Evolutionary conservation across 192 early-diverging fungal species (phyloP), one percentile per base, ranked within the genome.

Genomic region (Entomortierella lignicola): DNA sequence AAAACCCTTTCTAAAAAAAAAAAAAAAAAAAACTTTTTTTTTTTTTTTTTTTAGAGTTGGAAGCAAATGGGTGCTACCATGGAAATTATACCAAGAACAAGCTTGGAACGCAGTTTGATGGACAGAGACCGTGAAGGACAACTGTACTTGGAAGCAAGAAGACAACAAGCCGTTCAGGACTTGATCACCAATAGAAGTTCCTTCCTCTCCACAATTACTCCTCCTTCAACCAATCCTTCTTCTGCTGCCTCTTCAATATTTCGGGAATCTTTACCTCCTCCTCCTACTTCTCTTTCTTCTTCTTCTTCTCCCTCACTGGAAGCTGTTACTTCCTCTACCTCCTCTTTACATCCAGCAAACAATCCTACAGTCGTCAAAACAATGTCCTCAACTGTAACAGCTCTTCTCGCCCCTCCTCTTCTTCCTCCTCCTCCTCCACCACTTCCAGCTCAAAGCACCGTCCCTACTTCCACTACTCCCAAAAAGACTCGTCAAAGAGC

Each of bases 181-280:
- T 26, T 79, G 23, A 62, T 77, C 17, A 52, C 41, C 31, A 60
- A 77, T 79, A 64, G 75, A 79, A 50, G 54, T 8, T 79, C 75
- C 32, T 66, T 79, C 75, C 75, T 79, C 75, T 79, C 75, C 39
- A 79, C 75, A 67, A 79, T 79, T 54, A 79, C 75, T 20, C 75
- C 75, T 32, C 75, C 75, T 13, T 79, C 75, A 17, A 48, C 75
- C 3, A 70, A 60, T 23, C 66, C 75, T 10, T 70, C 75, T 48
- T 79, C 75, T 0, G 62, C 63, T 2, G 75, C 75, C 5, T 79
- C 75, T 10, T 79, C 75, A 53, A 67, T 79, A 48, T 79, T 61
- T 34, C 60, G 48, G 23, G 75, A 79, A 29, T 55, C 61, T 23
- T 5, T 65, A 2, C 53, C 47, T 2, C 47, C 43, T 15, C 44